Evolutionary conservation across 805 yeast genomes (phyloP), one percentile per base, ranked within the genome.

Genomic region (Schwanniomyces occidentalis): DNA sequence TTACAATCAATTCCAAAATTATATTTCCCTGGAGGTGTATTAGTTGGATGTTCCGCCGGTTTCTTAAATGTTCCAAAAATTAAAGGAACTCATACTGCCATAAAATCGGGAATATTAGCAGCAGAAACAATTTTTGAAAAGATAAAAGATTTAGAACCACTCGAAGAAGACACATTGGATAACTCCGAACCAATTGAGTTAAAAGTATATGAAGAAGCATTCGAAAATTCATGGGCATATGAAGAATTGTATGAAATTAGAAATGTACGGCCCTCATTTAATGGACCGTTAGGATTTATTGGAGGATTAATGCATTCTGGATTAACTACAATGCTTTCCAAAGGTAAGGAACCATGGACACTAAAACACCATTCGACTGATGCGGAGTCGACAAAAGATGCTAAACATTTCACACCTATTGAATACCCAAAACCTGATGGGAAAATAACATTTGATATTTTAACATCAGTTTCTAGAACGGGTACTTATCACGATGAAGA

Each of bases 21-120:
- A 36, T 69, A 82, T 46, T 93, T 93, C 75, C 98, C 98, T 2
- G 99, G 99, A 32, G 99, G 99, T 34, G 82, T 89, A 6, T 65
- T 93, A 18, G 91, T 93, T 24, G 99, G 99, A 20, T 93, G 95
- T 38, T 70, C 95, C 38, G 99, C 99, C 3, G 99, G 99, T 1
- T 91, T 93, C 60, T 76, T 93, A 78, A 93, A 93, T 56, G 98
- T 93, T 27, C 97, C 99, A 34, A 93, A 91, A 61, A 86, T 93
- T 53, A 93, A 93, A 65, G 99, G 99, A 10, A 82, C 97, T 0
- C 99, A 93, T 59, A 91, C 96, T 1, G 98, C 99, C 1, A 87
- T 93, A 80, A 93, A 93, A 61, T 75, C 93, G 7, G 99, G 98
- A 20, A 82, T 93, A 75, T 61, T 93, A 18, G 99, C 99, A 2